A percentile compares a stretch with the other conserved stretches of the same genome.
Conservation (phyloP, 106 monocot species). For the Triglochin maritima region DNA sequence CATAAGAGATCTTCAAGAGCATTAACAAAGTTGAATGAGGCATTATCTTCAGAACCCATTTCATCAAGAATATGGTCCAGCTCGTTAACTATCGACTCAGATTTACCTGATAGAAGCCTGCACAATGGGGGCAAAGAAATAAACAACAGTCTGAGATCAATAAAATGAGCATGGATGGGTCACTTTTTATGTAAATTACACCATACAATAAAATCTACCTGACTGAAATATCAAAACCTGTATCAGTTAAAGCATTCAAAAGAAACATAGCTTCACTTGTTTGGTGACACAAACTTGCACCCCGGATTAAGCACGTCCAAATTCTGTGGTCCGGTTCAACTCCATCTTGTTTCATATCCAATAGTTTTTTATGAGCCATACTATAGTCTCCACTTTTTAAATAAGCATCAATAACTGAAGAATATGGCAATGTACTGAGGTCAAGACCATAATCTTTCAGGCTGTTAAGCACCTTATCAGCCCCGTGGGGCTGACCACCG, state of each 20-base stretch:
- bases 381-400: conserved; percentile 70
- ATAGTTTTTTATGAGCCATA: conserved; percentile 48
- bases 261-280: conserved; percentile 51
- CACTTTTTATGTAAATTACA: not conserved
- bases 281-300: conserved; percentile 79
- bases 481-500: conserved; percentile 65
- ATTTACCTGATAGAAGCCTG: conserved; percentile 62
- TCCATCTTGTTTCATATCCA: conserved; percentile 70
- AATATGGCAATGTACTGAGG: conserved; percentile 63
- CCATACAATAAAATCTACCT: conserved; percentile 34
- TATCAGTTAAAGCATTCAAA: conserved; percentile 41
- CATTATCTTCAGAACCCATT: conserved; percentile 56
- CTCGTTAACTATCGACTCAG: conserved; percentile 42
- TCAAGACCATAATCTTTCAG: conserved; percentile 49
- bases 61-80: conserved; percentile 54
- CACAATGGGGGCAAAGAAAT: not conserved
- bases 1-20: conserved; percentile 86
- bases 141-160: not conserved
- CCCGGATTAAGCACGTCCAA: conserved; percentile 94
- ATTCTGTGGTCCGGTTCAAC: conserved; percentile 78
- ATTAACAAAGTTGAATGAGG: conserved; percentile 90
- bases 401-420: conserved; percentile 93
- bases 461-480: conserved; percentile 70
- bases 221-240: conserved; percentile 80
- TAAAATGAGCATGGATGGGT: not conserved